Conservation (phyloP, 768 basidiomycete genomes). For the Mycena polygramma region DNA sequence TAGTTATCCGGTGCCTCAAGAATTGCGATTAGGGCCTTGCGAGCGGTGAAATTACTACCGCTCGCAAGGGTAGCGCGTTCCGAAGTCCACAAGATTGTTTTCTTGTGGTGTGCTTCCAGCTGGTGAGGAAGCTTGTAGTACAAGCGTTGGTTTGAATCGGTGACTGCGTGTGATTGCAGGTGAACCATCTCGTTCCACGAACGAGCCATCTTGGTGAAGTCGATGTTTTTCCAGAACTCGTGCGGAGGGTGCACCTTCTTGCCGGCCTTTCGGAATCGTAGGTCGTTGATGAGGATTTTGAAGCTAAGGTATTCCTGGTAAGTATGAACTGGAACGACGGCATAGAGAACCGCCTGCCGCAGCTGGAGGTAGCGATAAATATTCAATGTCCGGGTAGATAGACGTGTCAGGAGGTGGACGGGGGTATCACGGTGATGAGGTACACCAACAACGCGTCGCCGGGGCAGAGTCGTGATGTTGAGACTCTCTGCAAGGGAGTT, state of each 20-base stretch:
- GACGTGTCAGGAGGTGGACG: neutral
- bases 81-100: constrained; percentile 13
- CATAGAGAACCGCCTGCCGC: neutral
- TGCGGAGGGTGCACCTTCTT: neutral
- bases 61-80: too few species aligned
- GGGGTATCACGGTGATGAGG: constrained; percentile 16
- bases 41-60: constrained; percentile 3
- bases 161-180: neutral
- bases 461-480: constrained; percentile 7
- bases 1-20: neutral
- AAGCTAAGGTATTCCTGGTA: constrained; percentile 7
- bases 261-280: neutral
- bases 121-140: constrained; percentile 13
- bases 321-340: constrained; percentile 7
- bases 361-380: constrained; percentile 6
- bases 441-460: neutral
- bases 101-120: constrained; percentile 13
- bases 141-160: neutral
- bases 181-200: constrained; percentile 8
- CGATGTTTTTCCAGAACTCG: constrained; percentile 4
- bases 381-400: neutral
- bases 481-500: neutral
- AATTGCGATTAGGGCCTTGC: neutral
- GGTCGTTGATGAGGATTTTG: neutral
- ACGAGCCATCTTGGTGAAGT: neutral